Percentiles rank a stretch among this genome's conserved stretches.
Conservation (phyloP, 2,329 filamentous ascomycete species). For the Hypoxylon sp. region DNA sequence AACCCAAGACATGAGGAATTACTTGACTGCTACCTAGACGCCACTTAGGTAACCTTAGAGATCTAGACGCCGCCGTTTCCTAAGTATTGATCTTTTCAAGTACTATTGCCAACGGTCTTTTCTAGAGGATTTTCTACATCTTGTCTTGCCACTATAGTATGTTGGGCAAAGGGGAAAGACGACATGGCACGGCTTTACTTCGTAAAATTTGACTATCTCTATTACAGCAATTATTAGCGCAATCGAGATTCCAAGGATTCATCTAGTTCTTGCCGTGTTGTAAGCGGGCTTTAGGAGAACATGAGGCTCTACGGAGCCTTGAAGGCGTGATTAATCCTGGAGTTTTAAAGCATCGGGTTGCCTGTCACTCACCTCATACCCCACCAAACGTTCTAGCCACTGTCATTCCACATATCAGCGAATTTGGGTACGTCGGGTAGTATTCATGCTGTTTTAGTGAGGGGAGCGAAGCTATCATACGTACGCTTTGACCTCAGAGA, state of each 20-base stretch:
- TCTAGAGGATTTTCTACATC: not conserved
- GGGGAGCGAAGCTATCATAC: slow-evolving; percentile 5
- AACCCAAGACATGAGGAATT: not conserved
- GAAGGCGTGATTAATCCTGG: slow-evolving; percentile 1
- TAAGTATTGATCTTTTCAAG: not conserved
- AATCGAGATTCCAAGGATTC: slow-evolving; percentile 4
- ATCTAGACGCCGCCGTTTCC: not conserved
- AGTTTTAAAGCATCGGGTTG: not conserved
- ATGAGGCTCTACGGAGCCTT: slow-evolving; percentile 18
- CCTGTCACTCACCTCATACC: not conserved
- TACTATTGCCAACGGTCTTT: not conserved
- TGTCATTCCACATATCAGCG: slow-evolving; percentile 9
- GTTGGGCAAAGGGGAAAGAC: not conserved
- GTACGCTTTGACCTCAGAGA: slow-evolving; percentile 33
- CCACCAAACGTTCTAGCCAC: not conserved
- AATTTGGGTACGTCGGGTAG: slow-evolving; percentile 13
- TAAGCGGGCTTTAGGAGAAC: slow-evolving; percentile 11
- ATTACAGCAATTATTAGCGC: not conserved
- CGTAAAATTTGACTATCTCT: not conserved
- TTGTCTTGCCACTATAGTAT: not conserved
- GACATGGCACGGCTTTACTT: too few species aligned
- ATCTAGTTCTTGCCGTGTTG: not conserved
- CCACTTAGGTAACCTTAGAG: not conserved
- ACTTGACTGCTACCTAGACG: not conserved
- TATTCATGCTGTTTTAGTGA: slow-evolving; percentile 14